phyloP scores from a whole-genome alignment of 352 stramenopile genomes.

The Globisporangium abappressorium region DNA sequence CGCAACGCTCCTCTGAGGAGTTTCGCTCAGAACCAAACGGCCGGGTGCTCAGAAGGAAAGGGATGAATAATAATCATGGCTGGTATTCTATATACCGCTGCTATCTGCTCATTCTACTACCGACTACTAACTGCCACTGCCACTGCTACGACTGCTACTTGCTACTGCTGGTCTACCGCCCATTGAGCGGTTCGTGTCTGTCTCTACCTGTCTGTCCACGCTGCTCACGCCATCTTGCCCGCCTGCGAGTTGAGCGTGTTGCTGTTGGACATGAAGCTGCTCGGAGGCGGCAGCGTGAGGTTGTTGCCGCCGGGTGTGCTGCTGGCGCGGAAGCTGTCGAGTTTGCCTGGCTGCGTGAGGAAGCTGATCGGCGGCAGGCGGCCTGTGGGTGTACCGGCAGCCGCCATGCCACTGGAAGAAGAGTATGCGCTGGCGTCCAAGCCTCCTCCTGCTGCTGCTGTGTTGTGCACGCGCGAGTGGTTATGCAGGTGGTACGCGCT shows the following conservation, averaged over 20 bases:
- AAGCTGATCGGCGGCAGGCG: slow-evolving; percentile 75
- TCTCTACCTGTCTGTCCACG: slow-evolving; percentile 26
- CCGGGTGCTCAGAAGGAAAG: not conserved
- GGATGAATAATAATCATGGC: not conserved
- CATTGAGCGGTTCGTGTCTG: not conserved
- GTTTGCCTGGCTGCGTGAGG: slow-evolving; percentile 62
- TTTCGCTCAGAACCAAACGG: no score
- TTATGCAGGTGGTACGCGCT: slow-evolving; percentile 16
- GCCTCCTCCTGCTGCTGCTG: not conserved
- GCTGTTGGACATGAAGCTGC: slow-evolving; percentile 48
- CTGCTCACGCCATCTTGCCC: slow-evolving; percentile 54
- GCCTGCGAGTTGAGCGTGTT: slow-evolving; percentile 29
- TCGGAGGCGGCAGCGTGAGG: slow-evolving; percentile 35
- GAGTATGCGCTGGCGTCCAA: not conserved
- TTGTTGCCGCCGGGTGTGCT: slow-evolving; percentile 27
- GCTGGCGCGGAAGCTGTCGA: slow-evolving; percentile 55
- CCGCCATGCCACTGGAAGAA: not conserved
- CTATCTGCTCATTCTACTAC: not conserved
- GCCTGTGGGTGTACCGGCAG: slow-evolving; percentile 24
- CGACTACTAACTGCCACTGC: not conserved
- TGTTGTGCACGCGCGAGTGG: slow-evolving; percentile 9
- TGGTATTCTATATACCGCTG: not conserved
- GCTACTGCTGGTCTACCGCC: not conserved
- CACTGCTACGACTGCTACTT: slow-evolving; percentile 4
- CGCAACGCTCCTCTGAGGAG: no score